Evolutionary conservation across 2,329 filamentous ascomycete genomes (phyloP).

Genomic region (Stemphylium lycopersici): DNA sequence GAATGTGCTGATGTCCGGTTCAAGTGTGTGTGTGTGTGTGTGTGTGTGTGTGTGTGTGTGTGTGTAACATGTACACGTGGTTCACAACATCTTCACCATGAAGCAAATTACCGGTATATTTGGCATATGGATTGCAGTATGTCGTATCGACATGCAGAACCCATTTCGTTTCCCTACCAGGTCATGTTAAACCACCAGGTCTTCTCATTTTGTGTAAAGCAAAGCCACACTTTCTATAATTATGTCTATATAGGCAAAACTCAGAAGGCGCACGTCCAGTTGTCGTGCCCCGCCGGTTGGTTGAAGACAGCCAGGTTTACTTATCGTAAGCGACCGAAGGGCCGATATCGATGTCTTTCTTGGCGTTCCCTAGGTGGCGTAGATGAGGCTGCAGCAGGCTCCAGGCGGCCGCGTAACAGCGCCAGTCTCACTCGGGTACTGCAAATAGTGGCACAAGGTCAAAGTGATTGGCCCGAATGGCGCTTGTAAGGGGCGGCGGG

Average conservation of each 20-base stretch:
- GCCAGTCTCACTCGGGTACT: slow-evolving; percentile 22
- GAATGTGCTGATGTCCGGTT: no score
- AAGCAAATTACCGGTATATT: background rate
- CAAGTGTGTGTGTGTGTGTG: no score
- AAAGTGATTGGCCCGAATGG: slow-evolving; percentile 16
- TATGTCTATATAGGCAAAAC: background rate
- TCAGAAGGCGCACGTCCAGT: background rate
- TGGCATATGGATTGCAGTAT: background rate
- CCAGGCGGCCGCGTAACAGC: slow-evolving; percentile 29
- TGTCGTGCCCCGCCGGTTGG: background rate
- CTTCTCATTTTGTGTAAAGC: background rate
- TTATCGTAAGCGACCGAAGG: background rate
- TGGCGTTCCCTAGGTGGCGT: slow-evolving; percentile 22
- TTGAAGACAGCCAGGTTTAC: background rate
- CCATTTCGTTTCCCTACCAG: background rate
- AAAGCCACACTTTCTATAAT: background rate
- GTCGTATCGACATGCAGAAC: background rate
- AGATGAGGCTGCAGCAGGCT: slow-evolving; percentile 32
- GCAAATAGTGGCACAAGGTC: slow-evolving; percentile 14
- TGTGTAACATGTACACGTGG: no score
- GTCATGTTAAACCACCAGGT: background rate
- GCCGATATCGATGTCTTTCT: slow-evolving; percentile 8
- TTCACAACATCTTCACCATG: no score
- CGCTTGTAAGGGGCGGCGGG: background rate
- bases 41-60: no score